Percentiles rank a stretch among this genome's conserved stretches.
Conservation (phyloP, 2,329 filamentous ascomycete species). For the Ascosphaera apis region DNA sequence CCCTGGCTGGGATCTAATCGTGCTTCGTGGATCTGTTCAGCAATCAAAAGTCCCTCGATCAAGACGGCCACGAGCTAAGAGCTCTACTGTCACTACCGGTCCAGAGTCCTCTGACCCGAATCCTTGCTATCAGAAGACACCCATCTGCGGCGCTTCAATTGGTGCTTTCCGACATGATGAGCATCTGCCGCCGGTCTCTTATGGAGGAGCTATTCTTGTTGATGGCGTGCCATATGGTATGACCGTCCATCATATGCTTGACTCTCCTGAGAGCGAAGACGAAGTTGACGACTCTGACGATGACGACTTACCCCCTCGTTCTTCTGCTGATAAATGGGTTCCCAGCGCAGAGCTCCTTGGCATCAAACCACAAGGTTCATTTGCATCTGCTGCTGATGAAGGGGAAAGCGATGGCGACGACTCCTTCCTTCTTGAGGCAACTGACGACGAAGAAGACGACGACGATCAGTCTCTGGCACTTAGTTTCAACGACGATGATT, state of each 20-base stretch:
- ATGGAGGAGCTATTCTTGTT: conserved; percentile 67
- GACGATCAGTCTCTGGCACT: conserved; percentile 17
- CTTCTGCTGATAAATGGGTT: conserved; percentile 19
- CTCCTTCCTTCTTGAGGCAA: conserved; percentile 14
- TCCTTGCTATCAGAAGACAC: conserved; percentile 53
- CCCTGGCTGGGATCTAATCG: conserved; percentile 34
- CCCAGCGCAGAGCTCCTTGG: conserved; percentile 7
- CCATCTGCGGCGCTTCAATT: conserved; percentile 73
- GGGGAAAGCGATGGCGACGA: not conserved
- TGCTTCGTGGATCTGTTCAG: conserved; percentile 34
- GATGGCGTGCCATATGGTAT: conserved; percentile 74
- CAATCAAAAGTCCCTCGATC: conserved; percentile 28
- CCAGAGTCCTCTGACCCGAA: conserved; percentile 26
- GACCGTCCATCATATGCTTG: conserved; percentile 93
- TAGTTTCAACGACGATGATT: conserved; percentile 20
- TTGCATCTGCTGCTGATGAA: not conserved
- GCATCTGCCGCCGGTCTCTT: conserved; percentile 74
- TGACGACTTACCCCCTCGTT: conserved; percentile 18
- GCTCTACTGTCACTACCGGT: conserved; percentile 9
- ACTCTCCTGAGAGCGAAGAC: conserved; percentile 35
- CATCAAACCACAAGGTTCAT: not conserved
- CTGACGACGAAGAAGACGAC: conserved; percentile 29
- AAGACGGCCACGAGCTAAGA: conserved; percentile 16
- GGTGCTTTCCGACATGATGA: conserved; percentile 69
- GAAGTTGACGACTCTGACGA: conserved; percentile 19